A percentile compares a stretch with the other conserved stretches of the same genome.
phyloP scores from a whole-genome alignment of 2,329 filamentous ascomycete genomes.

The Clonostachys solani region DNA sequence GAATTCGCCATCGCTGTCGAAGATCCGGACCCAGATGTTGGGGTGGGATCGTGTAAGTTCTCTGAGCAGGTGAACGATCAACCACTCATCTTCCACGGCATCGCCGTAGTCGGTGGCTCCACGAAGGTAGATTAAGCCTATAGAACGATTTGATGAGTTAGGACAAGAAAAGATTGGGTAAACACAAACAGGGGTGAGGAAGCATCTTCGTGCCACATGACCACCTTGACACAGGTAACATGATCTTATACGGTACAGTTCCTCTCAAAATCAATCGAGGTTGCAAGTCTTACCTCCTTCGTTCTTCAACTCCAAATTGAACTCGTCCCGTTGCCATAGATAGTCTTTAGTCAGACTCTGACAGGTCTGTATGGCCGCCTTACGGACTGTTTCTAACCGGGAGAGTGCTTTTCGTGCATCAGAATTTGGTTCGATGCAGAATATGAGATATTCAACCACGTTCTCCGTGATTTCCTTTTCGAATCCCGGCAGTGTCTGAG shows the following conservation, averaged over 20 bases:
- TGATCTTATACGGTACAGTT: no score
- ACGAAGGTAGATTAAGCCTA: slow-evolving; percentile 59
- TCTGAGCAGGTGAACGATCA: slow-evolving; percentile 84
- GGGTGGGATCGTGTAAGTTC: slow-evolving; percentile 72
- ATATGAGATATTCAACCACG: slow-evolving; percentile 79
- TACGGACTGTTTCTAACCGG: slow-evolving; percentile 68
- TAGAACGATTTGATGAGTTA: not conserved
- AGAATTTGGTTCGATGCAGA: slow-evolving; percentile 57
- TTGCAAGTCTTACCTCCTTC: slow-evolving; percentile 40
- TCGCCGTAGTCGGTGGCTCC: slow-evolving; percentile 87
- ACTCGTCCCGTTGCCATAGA: slow-evolving; percentile 89
- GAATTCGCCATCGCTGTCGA: slow-evolving; percentile 92
- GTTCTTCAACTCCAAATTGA: slow-evolving; percentile 64
- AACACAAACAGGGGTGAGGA: not conserved
- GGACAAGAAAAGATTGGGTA: no score
- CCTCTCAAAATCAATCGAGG: not conserved
- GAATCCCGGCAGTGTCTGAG: not conserved
- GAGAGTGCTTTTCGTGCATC: slow-evolving; percentile 54
- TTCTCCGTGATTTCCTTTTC: slow-evolving; percentile 63
- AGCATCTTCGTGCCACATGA: no score
- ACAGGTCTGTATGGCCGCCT: slow-evolving; percentile 58
- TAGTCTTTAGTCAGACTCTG: slow-evolving; percentile 72
- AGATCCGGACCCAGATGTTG: slow-evolving; percentile 76
- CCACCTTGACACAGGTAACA: no score
- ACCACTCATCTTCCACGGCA: slow-evolving; percentile 95